Evolutionary conservation across 306 rosid species (phyloP), one percentile per base, ranked within the genome.

Genomic region (Vachellia pachyceras): DNA sequence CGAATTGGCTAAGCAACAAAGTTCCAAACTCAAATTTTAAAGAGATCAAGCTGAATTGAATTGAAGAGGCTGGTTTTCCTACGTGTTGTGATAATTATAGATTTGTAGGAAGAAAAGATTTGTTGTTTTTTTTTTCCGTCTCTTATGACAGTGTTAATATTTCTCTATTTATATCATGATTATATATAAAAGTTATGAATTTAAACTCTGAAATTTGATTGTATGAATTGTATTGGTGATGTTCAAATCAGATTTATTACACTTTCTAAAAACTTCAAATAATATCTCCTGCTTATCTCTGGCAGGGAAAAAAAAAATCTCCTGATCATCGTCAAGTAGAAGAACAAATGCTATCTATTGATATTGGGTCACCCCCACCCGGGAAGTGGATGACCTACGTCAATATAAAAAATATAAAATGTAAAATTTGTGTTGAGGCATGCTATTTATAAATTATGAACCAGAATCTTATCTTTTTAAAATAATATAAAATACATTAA

Each of bases 331-430:
- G 14, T n/a, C 1, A 12, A 15, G 52, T 55, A 46, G 46, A 54
- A 8, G 54, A 73, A 52, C 45, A 15, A 55, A 64, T 39, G 17
- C 64, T 20, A 72, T n/a, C 69, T 20, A 66, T 37, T 22, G 29
- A 71, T 63, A 14, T 35, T 12, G 52, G 14, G 23, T 54, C 25
- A 54, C 17, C 60, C 23, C 50, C 33, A 1, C 1, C 33, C 33
- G 1, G 33, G 54, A 54, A 60, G 33, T 63, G 17, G 49, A 80
- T 71, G 72, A 76, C 66, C 61, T 22, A 55, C 47, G 75, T 61
- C 35, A 58, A 4, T 23, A 58, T 49, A 49, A 7, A 20, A n/a
- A 52, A 6, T 54, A 55, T 2, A 55, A n/a, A 55, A 55, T 9
- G 9, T 1, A 22, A 58, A 58, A 9, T 20, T 20, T 55, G 63